Evolutionary conservation across 129 eudicot genomes (phyloP).

Genomic region (Kitagawia praeruptora): DNA sequence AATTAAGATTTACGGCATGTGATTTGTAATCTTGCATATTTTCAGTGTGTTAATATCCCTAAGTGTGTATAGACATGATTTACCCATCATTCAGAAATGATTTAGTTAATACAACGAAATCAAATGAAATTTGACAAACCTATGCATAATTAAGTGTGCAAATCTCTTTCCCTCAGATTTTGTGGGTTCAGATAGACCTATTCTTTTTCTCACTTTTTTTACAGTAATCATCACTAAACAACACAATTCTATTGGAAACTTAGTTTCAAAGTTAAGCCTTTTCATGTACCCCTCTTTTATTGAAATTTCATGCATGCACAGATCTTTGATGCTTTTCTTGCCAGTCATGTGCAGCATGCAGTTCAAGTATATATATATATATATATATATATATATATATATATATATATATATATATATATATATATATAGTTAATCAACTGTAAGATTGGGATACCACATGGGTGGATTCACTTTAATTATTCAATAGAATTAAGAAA

Average conservation of each 20-base stretch:
- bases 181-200: conserved; percentile 50
- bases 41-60: not conserved
- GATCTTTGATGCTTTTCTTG: conserved; percentile 21
- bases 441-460: conserved; percentile 31
- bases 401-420: not conserved
- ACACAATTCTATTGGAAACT: conserved; percentile 14
- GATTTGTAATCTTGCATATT: not conserved
- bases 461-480: conserved; percentile 48
- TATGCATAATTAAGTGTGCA: conserved; percentile 20
- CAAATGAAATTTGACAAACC: not conserved
- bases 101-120: not conserved
- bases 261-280: conserved; percentile 25
- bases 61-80: not conserved
- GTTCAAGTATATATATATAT: not conserved
- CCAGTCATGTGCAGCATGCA: conserved; percentile 14
- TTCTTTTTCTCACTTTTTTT: not conserved
- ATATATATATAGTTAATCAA: conserved; percentile 1
- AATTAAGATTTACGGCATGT: not conserved
- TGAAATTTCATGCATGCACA: not conserved
- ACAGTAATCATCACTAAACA: conserved; percentile 26
- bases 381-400: not conserved
- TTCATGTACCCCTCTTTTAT: conserved; percentile 8
- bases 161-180: conserved; percentile 45
- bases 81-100: not conserved
- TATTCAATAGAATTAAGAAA: conserved; percentile 13